Evolutionary conservation across 2,329 filamentous ascomycete species (phyloP), one percentile per base, ranked within the genome.

Genomic region (Paracorniculantispora psalliotae): DNA sequence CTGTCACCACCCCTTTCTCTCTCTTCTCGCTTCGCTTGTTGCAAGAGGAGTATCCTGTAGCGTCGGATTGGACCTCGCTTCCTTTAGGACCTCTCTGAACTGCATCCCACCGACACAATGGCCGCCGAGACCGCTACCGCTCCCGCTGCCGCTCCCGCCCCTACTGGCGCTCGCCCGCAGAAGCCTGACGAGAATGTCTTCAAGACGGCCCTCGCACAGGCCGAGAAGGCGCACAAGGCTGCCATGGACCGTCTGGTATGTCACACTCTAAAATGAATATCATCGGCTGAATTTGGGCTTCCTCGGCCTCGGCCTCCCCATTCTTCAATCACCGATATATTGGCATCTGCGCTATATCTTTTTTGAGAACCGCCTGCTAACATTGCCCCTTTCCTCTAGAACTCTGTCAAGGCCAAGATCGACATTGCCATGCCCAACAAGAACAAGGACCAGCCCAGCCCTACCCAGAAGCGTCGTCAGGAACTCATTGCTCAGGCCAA

Each of bases 161-260:
- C 57, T 59, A 28, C 56, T 72, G 74, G 75, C 63, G 71, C 77
- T 69, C 91, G 87, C 77, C 92, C 92, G 57, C 84, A 90, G 76
- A 91, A 89, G 81, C 94, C 94, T 49, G 90, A 97, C 74, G 90
- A 94, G 78, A 88, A 88, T 65, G 79, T 81, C 66, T 99, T 87
- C 81, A 92, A 96, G 78, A 83, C 87, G 72, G 82, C 84, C 63
- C 81, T 96, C 62, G 87, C 85, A 53, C 85, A 89, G 77, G 89
- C 89, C 26, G 91, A 97, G 77, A 96, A 96, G 80, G 91, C 90
- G 65, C 88, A 96, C 77, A 81, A 88, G 70, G 85, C 85, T 55
- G 82, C 88, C 50, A 89, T 94, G 78, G 87, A 90, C 67, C 71
- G 69, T 62, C 68, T 77, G 67, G 76, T 78, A 72, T 57, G 75